Evolutionary conservation across 2,329 filamentous ascomycete species (phyloP).

Genomic region (Diaporthe citrichinensis): DNA sequence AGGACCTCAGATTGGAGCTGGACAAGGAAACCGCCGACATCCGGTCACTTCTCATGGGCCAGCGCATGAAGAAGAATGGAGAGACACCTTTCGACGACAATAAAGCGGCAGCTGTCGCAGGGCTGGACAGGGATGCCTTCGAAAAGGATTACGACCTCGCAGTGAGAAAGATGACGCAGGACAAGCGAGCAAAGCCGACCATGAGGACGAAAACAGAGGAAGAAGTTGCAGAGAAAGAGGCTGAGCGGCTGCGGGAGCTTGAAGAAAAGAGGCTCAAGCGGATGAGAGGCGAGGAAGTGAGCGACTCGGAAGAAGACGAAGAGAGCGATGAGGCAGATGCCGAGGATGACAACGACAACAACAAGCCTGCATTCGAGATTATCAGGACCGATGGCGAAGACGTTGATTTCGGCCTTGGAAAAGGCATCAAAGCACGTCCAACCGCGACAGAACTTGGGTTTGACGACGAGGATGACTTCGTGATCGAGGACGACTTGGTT

Average conservation of each 20-base stretch:
- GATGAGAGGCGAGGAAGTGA: conserved; percentile 87
- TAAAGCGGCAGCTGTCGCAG: conserved; percentile 47
- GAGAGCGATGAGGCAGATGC: conserved; percentile 55
- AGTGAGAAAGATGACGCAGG: conserved; percentile 85
- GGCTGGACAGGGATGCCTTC: conserved; percentile 76
- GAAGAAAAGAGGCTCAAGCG: conserved; percentile 86
- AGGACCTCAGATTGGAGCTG: conserved; percentile 85
- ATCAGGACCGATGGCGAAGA: conserved; percentile 55
- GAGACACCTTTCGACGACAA: conserved; percentile 45
- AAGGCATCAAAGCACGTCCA: conserved; percentile 69
- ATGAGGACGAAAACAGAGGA: conserved; percentile 93
- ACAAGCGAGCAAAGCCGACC: conserved; percentile 87
- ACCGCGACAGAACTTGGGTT: conserved; percentile 77
- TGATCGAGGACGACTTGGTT: conserved; percentile 90
- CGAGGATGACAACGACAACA: conserved; percentile 54
- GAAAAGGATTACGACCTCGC: conserved; percentile 91
- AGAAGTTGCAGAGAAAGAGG: conserved; percentile 84
- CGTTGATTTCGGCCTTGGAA: conserved; percentile 72
- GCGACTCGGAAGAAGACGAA: conserved; percentile 71
- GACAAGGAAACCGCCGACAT: conserved; percentile 87
- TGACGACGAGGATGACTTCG: conserved; percentile 94
- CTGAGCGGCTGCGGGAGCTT: conserved; percentile 80
- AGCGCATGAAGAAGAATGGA: conserved; percentile 52
- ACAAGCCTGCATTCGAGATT: conserved; percentile 49
- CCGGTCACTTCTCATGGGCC: conserved; percentile 76